These are phyloP conservation scores for Dissophora globulifera DNA, from an alignment of 192 early-diverging fungal genomes.

Conservation along the genomic window DNA sequence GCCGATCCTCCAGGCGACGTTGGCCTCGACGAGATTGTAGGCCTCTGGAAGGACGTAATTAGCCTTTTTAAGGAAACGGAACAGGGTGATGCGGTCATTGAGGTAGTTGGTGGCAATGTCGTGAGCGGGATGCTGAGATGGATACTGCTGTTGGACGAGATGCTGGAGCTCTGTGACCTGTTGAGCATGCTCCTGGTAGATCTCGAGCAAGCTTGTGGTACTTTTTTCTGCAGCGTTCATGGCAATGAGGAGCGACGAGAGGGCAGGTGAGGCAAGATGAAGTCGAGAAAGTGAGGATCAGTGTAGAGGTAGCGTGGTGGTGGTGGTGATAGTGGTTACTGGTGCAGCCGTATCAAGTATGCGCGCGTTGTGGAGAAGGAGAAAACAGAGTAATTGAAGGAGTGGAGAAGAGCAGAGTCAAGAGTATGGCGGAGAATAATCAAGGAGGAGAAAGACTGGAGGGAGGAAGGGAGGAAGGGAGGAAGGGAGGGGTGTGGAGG, in stretches of 20 bases:
- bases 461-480: background rate
- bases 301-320: background rate
- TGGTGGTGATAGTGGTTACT: no score
- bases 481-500: background rate
- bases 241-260: background rate
- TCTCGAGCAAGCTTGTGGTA: constrained; percentile 30
- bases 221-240: constrained; percentile 41
- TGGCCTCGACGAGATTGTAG: constrained; percentile 43
- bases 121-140: constrained; percentile 22
- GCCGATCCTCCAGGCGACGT: constrained; percentile 39
- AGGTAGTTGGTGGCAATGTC: constrained; percentile 35
- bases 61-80: constrained; percentile 53
- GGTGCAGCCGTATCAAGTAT: no score
- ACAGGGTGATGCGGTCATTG: constrained; percentile 53
- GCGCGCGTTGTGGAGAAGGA: background rate
- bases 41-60: constrained; percentile 44
- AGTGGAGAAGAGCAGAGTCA: background rate
- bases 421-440: background rate
- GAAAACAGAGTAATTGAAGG: background rate
- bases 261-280: background rate
- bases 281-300: background rate
- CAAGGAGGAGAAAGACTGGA: constrained; percentile 5
- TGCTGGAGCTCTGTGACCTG: constrained; percentile 51
- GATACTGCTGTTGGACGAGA: constrained; percentile 49
- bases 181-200: constrained; percentile 44